Evolutionary conservation across 495 filamentous ascomycete genomes (phyloP).

Genomic region (Aspergillus nanangensis): DNA sequence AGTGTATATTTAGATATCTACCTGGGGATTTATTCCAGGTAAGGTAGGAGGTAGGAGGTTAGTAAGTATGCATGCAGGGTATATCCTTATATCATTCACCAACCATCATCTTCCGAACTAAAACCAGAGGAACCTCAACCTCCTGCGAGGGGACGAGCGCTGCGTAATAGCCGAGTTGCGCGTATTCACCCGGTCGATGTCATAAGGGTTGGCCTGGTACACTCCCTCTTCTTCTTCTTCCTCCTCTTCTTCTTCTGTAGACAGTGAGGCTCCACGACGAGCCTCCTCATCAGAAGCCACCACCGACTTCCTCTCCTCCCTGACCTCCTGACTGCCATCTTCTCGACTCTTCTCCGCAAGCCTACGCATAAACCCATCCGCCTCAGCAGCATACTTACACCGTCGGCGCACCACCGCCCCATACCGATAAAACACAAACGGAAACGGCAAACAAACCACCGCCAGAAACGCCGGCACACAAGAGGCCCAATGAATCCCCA

Average conservation of each 20-base stretch:
- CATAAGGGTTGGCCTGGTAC: constrained; percentile 23
- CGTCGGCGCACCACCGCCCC: constrained; percentile 52
- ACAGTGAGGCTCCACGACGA: not conserved
- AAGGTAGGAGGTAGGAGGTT: too few relatives aligned
- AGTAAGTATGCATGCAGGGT: too few relatives aligned
- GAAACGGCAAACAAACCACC: constrained; percentile 62
- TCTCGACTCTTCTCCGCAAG: constrained; percentile 16
- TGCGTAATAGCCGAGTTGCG: constrained; percentile 22
- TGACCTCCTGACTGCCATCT: too few relatives aligned
- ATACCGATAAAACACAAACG: constrained; percentile 65
- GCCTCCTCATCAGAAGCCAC: too few relatives aligned
- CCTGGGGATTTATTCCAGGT: too few relatives aligned
- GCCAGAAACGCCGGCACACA: constrained; percentile 66
- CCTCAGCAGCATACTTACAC: constrained; percentile 66
- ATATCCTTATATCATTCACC: too few relatives aligned
- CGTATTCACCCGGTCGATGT: constrained; percentile 28
- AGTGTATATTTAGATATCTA: too few relatives aligned
- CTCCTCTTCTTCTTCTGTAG: constrained; percentile 1
- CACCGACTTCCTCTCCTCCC: not conserved
- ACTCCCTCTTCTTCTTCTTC: not conserved
- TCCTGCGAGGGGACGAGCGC: constrained; percentile 6
- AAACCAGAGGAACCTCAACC: constrained; percentile 8
- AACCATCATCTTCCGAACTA: too few relatives aligned
- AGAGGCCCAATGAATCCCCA: constrained; percentile 72
- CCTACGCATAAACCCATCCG: constrained; percentile 32